Conservation (phyloP, 2,329 filamentous ascomycete species). For the Aspergillus sp. region DNA sequence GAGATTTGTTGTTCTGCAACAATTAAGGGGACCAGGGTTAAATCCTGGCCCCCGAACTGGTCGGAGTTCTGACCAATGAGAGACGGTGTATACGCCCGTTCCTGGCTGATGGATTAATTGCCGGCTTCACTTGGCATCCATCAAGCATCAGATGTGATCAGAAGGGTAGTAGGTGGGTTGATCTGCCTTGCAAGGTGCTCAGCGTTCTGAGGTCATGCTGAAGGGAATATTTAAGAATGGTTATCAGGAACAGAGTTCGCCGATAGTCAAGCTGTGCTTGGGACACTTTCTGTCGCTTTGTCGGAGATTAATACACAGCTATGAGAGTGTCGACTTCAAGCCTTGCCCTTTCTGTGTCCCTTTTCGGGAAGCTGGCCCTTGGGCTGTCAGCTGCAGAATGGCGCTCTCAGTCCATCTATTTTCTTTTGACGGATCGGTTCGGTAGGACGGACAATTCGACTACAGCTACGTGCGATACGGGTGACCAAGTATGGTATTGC, state of each 20-base stretch:
- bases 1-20: not conserved
- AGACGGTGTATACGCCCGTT: not conserved
- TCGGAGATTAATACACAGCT: too few species aligned
- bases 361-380: not conserved
- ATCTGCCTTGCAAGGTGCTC: not conserved
- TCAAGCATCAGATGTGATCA: not conserved
- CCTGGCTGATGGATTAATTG: not conserved
- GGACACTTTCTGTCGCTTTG: not conserved
- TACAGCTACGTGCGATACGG: conserved; percentile 32
- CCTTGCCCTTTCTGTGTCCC: not conserved
- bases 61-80: conserved; percentile 4
- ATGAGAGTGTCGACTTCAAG: not conserved
- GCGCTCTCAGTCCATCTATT: conserved; percentile 48
- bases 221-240: not conserved
- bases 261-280: not conserved
- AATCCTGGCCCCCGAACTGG: not conserved
- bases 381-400: conserved; percentile 32
- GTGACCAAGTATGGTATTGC: conserved; percentile 21
- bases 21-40: not conserved
- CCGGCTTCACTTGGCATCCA: not conserved
- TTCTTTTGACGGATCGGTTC: conserved; percentile 49
- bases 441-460: conserved; percentile 42
- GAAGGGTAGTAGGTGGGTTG: not conserved
- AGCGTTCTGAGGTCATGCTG: rapidly evolving
- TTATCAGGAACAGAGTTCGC: not conserved